These are phyloP conservation scores for Ettlia oleoabundans DNA, from an alignment of 139 green algal species.

Conservation along the genomic window DNA sequence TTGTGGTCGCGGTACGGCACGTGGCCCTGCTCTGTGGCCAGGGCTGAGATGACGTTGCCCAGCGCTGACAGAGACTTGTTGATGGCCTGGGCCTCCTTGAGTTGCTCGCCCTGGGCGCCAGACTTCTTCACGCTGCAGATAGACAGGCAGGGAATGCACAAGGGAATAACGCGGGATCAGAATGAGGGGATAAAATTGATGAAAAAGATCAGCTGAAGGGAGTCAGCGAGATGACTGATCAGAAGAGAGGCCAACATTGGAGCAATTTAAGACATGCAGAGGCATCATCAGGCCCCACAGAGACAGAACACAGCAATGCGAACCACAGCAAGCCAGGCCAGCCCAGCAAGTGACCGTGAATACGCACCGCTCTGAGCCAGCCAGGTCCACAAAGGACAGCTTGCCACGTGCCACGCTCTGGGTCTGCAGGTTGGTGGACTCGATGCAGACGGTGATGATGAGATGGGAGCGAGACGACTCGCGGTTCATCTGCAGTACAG, in stretches of 20 bases:
- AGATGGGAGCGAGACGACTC: conserved; percentile 93
- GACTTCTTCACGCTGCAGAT: conserved; percentile 93
- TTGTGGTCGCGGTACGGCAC: conserved; percentile 97
- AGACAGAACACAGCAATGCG: no score
- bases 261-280: no score
- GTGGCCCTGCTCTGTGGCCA: conserved; percentile 83
- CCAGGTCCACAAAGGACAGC: conserved; percentile 97
- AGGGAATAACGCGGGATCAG: no score
- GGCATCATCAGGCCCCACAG: no score
- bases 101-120: conserved; percentile 83
- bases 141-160: not conserved
- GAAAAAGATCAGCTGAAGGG: no score
- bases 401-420: conserved; percentile 88
- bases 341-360: no score
- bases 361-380: conserved; percentile 87
- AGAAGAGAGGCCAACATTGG: no score
- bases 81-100: conserved; percentile 99
- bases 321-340: no score
- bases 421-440: conserved; percentile 95
- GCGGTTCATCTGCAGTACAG: conserved; percentile 80
- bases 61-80: conserved; percentile 98
- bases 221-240: no score
- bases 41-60: conserved; percentile 95
- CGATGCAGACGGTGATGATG: conserved; percentile 92
- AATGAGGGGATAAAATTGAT: no score